Base-by-base conservation (phyloP, 2,329 filamentous ascomycete species). In the Hypoxylon sp. region DNA sequence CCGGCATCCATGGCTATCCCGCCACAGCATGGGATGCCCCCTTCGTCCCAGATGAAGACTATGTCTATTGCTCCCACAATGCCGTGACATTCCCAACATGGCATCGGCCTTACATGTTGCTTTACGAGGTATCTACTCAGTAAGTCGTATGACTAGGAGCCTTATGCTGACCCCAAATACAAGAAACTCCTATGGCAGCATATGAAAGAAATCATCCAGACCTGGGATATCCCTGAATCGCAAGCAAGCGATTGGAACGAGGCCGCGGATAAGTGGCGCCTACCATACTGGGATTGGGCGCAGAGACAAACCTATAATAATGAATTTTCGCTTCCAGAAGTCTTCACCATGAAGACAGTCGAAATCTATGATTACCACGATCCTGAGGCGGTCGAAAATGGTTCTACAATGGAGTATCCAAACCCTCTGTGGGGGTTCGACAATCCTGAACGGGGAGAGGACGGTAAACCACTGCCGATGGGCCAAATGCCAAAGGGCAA, bases 41-140 rank as follows among this genome's bases (percentile, higher is more conserved):
- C 79, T 46, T 85, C 83, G 2, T 50, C 3, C 36, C 61, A 11
- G 14, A 2, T 12, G n/a, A 53, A 22, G 32, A 46, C 7, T 30
- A 28, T 46, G 7, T 44, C 18, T 91, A 89, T 74, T 91, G 89
- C 74, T 82, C 84, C 11, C 89, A 91, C 76, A 82, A 80, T 9
- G 85, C 85, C 0, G 84, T 85, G 38, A 74, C 90, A 6, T 91
- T 92, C 73, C 81, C 85, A 33, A 80, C 85, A 5, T 91, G 89
- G 89, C 89, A 91, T 80, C 81, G 89, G 59, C 87, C 87, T 1
- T 91, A 90, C 71, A 77, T 90, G 58, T 81, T 86, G 8, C 78
- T 90, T 8, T 88, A 80, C 67, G 88, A 90, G 79, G 85, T 86
- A 70, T 20, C 84, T 85, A 70, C n/a, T 14, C 30, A 12, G 5